Evolutionary conservation across 768 basidiomycete species (phyloP).

Genomic region (Lactarius akahatsu): DNA sequence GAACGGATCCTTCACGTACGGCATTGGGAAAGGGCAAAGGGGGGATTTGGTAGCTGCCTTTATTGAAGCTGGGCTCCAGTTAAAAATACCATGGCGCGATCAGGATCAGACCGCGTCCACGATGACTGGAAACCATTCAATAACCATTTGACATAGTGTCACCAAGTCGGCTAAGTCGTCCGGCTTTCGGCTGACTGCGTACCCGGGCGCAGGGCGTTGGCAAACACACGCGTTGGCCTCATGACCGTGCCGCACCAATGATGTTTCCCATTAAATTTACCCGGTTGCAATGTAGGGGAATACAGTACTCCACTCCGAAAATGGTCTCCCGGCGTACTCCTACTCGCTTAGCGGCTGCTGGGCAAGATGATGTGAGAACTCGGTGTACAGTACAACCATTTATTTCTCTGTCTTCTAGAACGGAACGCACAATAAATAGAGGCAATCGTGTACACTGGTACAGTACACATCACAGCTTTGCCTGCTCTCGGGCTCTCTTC

Average conservation of each 20-base stretch:
- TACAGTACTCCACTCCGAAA: no score
- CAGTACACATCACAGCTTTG: background rate
- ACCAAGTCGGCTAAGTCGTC: background rate
- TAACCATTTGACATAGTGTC: no score
- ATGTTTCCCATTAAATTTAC: no score
- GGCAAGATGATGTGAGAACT: background rate
- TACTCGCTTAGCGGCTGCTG: background rate
- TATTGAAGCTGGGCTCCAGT: background rate
- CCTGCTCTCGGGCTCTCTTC: conserved; percentile 1
- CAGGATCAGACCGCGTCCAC: background rate
- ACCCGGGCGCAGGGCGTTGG: no score
- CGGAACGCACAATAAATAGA: background rate
- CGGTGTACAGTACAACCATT: background rate
- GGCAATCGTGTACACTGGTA: background rate
- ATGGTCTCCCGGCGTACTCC: no score
- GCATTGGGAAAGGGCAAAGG: conserved; percentile 9
- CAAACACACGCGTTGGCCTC: no score
- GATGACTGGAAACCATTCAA: background rate
- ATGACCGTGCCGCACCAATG: no score
- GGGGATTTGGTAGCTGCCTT: background rate
- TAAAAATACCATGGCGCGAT: background rate
- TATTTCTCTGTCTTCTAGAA: background rate
- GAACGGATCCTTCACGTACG: background rate
- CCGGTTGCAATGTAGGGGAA: no score
- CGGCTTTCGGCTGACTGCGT: background rate